Percentiles rank a stretch among this genome's conserved stretches.
Conservation (phyloP, 805 yeast species). For the Sugiyamaella floridensis region DNA sequence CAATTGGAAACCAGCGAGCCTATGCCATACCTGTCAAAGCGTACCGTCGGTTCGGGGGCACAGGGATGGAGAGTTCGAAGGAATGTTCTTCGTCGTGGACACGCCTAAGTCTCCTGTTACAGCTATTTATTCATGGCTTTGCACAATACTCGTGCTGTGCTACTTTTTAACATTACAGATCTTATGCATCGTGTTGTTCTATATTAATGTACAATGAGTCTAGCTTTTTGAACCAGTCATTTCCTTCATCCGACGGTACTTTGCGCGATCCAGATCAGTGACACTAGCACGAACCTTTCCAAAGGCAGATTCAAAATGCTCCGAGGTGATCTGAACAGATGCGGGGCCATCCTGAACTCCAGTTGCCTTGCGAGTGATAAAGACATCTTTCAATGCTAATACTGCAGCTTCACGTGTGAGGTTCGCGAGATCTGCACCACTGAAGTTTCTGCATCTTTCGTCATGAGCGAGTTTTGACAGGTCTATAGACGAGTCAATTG, state of each 20-base stretch:
- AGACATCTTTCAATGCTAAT: conserved; percentile 43
- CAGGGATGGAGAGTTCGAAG: conserved; percentile 12
- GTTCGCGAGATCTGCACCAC: conserved; percentile 95
- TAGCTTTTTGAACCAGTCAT: not conserved
- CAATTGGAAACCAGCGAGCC: conserved; percentile 17
- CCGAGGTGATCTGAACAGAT: conserved; percentile 47
- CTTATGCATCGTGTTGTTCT: not conserved
- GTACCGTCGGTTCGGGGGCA: conserved; percentile 9
- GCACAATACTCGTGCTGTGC: not conserved
- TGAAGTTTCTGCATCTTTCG: conserved; percentile 77
- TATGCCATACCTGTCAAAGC: conserved; percentile 38
- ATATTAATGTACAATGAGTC: not conserved
- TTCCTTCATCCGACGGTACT: conserved; percentile 47
- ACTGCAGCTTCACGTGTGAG: conserved; percentile 82
- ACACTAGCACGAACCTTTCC: conserved; percentile 81
- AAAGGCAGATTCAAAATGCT: conserved; percentile 69
- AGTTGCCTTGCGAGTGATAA: conserved; percentile 36
- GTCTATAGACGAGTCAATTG: conserved; percentile 58
- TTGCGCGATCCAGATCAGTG: conserved; percentile 70
- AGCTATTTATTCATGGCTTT: not conserved
- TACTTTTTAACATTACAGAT: not conserved
- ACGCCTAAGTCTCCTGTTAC: not conserved
- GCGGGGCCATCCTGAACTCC: conserved; percentile 26
- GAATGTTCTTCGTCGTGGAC: conserved; percentile 11
- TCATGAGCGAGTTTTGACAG: conserved; percentile 59